Evolutionary conservation across 2,329 filamentous ascomycete species (phyloP), one percentile per base, ranked within the genome.

Genomic region (Ceratocystis albifundus): DNA sequence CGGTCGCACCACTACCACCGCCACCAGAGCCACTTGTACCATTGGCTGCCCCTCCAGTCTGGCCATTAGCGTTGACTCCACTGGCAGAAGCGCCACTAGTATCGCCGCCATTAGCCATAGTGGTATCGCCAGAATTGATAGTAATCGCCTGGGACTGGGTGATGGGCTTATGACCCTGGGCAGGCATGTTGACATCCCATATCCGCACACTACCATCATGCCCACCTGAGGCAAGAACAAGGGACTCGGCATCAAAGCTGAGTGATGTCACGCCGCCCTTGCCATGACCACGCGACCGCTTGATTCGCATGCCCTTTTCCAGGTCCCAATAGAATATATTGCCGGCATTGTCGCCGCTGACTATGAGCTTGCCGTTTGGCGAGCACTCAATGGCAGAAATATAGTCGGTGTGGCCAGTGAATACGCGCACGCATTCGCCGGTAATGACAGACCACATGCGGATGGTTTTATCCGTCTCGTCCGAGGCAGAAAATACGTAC

Each of bases 371-470:
- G 70, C 94, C 94, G 71, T 90, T 91, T 0, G 90, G 90, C 25
- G 90, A 88, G 72, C 91, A 96, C 69, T 93, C 85, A 30, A 97
- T 78, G 0, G 90, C 84, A 15, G 88, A 95, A 73, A 97, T 86
- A 72, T 90, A 90, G 62, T 94, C 90, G 0, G 85, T 88, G 73
- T 99, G 94, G 0, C 94, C 94, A 0, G 89, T 91, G 73, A 97
- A 96, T 72, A 97, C 85, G 30, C 94, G 88, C 4, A 96, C 89
- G 45, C 91, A 90, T 69, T 87, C 86, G 32, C 94, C 94, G 7
- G 88, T 93, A 10, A 85, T 83, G n/a, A 96, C 84, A 8, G 91
- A 87, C 94, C 94, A 99, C 93, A 99, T 97, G 36, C 94, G 87
- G 44, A 97, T 89, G 0, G 91, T 94, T 75, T 93, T 93, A 75